Percentiles rank a stretch among this genome's conserved stretches.
Conservation (phyloP, 768 basidiomycete species). For the Glaciozyma martinii region DNA sequence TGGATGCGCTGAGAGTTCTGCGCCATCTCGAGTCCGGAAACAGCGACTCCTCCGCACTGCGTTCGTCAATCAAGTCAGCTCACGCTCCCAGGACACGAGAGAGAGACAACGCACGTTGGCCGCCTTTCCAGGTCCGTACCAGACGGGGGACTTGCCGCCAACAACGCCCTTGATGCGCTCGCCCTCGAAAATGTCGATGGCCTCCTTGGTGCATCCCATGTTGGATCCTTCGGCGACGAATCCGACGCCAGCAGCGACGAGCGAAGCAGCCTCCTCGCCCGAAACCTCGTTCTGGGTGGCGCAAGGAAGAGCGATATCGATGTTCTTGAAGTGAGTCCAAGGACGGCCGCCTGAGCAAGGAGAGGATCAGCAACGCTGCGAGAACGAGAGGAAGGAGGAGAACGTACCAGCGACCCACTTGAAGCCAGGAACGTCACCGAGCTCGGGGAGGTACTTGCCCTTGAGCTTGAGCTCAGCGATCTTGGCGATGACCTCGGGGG, state of each 20-base stretch:
- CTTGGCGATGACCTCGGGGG: slow-evolving; percentile 49
- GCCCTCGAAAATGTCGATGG: slow-evolving; percentile 61
- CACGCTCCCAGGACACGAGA: slow-evolving; percentile 3
- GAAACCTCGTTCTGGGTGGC: slow-evolving; percentile 61
- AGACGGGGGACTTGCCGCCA: slow-evolving; percentile 46
- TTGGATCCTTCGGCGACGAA: slow-evolving; percentile 70
- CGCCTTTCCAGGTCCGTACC: slow-evolving; percentile 67
- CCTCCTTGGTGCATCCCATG: slow-evolving; percentile 59
- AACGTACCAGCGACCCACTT: slow-evolving; percentile 20
- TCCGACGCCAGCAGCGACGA: slow-evolving; percentile 58
- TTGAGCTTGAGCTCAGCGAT: slow-evolving; percentile 52
- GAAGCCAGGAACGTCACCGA: slow-evolving; percentile 18
- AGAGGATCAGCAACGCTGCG: slow-evolving; percentile 33
- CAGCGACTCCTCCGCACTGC: slow-evolving; percentile 67
- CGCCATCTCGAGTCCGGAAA: slow-evolving; percentile 69
- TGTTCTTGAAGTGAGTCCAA: slow-evolving; percentile 57
- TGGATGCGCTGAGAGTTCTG: slow-evolving; percentile 57
- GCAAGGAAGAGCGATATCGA: slow-evolving; percentile 35
- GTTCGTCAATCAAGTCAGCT: slow-evolving; percentile 43
- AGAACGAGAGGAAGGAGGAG: slow-evolving; percentile 19
- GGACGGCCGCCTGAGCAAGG: slow-evolving; percentile 48
- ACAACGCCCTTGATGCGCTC: slow-evolving; percentile 46
- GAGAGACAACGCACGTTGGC: slow-evolving; percentile 40
- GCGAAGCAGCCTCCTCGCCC: slow-evolving; percentile 58
- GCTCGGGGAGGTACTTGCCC: slow-evolving; percentile 33